phyloP scores from a whole-genome alignment of 805 yeast species.

The Diddensiella santjacobensis region DNA sequence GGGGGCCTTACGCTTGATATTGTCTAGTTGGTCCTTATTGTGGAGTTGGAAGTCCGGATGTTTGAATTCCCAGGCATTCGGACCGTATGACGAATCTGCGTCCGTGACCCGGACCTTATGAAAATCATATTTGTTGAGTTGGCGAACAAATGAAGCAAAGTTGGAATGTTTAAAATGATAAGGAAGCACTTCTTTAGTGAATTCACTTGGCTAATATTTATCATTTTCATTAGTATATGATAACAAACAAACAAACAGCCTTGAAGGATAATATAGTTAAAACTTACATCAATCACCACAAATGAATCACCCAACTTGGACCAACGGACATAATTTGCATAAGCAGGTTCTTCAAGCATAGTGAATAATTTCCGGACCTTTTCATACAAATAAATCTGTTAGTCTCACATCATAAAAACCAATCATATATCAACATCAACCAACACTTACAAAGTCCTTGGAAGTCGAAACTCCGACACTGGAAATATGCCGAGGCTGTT shows the following conservation, averaged over 20 bases:
- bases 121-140: slow-evolving; percentile 93
- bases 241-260: not conserved
- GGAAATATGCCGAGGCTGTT: slow-evolving; percentile 3
- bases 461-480: not conserved
- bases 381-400: not conserved
- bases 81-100: slow-evolving; percentile 19
- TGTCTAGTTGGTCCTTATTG: slow-evolving; percentile 75
- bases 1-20: slow-evolving; percentile 78
- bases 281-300: slow-evolving; percentile 64
- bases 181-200: slow-evolving; percentile 84
- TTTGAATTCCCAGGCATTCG: slow-evolving; percentile 84
- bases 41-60: slow-evolving; percentile 83
- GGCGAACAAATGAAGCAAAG: slow-evolving; percentile 92
- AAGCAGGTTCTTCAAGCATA: slow-evolving; percentile 81
- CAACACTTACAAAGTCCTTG: slow-evolving; percentile 3
- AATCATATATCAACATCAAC: too few species aligned
- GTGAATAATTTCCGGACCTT: slow-evolving; percentile 43
- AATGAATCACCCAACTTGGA: slow-evolving; percentile 80
- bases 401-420: too few species aligned
- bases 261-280: slow-evolving; percentile 15
- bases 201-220: slow-evolving; percentile 67
- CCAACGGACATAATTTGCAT: slow-evolving; percentile 79
- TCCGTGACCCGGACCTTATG: slow-evolving; percentile 70
- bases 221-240: not conserved
- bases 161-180: slow-evolving; percentile 92